Evolutionary conservation across 2,329 filamentous ascomycete genomes (phyloP).

Genomic region (Colletotrichum graminicola): DNA sequence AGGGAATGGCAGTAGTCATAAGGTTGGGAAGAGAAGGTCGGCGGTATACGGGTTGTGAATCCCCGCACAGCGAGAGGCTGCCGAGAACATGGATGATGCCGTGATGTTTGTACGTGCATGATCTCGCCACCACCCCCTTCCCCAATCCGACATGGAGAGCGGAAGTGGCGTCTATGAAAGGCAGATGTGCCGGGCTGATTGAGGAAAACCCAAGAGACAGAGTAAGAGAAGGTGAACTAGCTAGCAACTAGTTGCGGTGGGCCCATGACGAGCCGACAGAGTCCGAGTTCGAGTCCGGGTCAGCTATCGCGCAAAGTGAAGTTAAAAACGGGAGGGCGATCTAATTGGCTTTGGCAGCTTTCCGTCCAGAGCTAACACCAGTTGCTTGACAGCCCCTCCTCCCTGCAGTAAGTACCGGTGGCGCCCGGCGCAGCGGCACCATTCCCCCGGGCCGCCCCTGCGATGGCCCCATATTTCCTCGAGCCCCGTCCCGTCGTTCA

Average conservation of each 20-base stretch:
- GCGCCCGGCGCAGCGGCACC: slow-evolving; percentile 28
- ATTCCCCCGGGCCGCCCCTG: slow-evolving; percentile 11
- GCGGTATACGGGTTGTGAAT: not conserved
- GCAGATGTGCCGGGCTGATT: not conserved
- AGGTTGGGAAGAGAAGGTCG: not conserved
- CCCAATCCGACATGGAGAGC: not conserved
- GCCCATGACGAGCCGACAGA: not conserved
- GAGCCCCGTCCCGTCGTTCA: slow-evolving; percentile 32
- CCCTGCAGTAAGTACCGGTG: slow-evolving; percentile 9
- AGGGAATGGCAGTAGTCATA: not conserved
- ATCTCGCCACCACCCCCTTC: not conserved
- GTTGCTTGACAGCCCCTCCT: not conserved
- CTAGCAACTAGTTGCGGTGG: not conserved
- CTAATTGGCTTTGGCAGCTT: not conserved
- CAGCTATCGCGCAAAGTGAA: not conserved
- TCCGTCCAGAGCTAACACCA: not conserved
- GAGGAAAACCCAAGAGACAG: too few relatives aligned
- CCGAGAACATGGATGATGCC: slow-evolving; percentile 33
- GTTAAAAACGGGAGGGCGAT: not conserved
- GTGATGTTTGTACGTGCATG: slow-evolving; percentile 27
- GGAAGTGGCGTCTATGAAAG: not conserved
- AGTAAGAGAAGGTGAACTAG: not conserved
- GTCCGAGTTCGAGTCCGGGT: not conserved
- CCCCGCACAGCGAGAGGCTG: not conserved
- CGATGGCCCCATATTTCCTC: not conserved